Percentiles rank a stretch among this genome's conserved stretches.
Conservation (phyloP, 2,329 filamentous ascomycete species). For the Venturia asperata region DNA sequence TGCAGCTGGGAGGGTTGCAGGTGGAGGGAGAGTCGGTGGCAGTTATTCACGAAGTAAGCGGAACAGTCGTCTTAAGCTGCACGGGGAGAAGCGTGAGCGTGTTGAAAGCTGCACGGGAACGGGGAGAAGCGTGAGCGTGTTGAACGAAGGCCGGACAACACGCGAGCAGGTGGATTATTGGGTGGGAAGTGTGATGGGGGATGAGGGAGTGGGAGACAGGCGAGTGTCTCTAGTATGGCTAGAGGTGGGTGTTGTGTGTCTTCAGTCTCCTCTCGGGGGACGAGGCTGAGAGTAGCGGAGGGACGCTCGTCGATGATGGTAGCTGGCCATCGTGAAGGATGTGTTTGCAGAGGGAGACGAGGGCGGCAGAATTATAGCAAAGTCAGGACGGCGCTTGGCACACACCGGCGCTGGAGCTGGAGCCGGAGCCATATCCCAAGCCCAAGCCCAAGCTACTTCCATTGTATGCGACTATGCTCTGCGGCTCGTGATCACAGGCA, state of each 20-base stretch:
- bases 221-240: neutral
- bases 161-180: neutral
- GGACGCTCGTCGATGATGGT: conserved; percentile 36
- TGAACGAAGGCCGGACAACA: neutral
- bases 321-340: conserved; percentile 32
- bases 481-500: too few relatives aligned
- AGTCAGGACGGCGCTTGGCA: neutral
- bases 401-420: too few relatives aligned
- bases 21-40: neutral
- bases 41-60: neutral
- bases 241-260: neutral
- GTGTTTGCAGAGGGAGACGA: conserved; percentile 29
- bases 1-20: neutral
- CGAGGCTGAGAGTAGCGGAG: conserved; percentile 42
- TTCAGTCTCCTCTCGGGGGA: conserved; percentile 43
- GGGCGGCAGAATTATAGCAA: conserved; percentile 16
- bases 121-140: neutral
- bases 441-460: too few relatives aligned
- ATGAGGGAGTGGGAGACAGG: neutral
- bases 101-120: too few relatives aligned
- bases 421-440: too few relatives aligned
- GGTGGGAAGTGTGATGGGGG: neutral
- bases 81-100: neutral
- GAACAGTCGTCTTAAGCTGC: neutral
- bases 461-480: too few relatives aligned